Base-by-base conservation (phyloP, 331 rosid genomes). In the Arachis monticola region DNA sequence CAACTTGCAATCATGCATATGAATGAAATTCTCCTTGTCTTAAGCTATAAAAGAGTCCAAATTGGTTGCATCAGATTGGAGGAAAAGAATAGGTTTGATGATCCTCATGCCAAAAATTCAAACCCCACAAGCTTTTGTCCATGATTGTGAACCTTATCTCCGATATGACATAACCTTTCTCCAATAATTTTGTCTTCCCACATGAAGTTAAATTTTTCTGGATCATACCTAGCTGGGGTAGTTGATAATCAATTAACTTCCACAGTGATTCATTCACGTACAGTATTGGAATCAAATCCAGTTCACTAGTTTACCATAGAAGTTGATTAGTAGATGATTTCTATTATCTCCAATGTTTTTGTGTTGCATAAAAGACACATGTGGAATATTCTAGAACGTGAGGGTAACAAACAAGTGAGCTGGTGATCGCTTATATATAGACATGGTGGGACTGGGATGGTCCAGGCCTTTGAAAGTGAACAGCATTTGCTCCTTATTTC, bases 41-140 rank as follows among this genome's bases (percentile, higher is more conserved):
- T 87, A 53, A 71, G 76, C 81, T 67, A 66, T 51, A 85, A 90
- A 79, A 87, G 84, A 84, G 87, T 84, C 83, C 87, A 85, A 81
- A 55, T 40, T 69, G 70, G 41, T 75, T 81, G 84, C 72, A 78
- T 80, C 85, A 59, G 17, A 27, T 44, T 58, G 50, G 58, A 48
- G 50, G 47, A 17, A 59, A 8, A 12, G 10, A 32, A 44, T 63
- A 53, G 56, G 52, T 69, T 8, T 56, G n/a, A 40, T 48, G 56
- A 78, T 69, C 67, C 67, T 63, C 57, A 10, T 44, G 9, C 40
- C 5, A 52, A 7, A 64, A 65, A 27, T 68, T 80, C 73, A 81
- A 63, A 68, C 74, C 76, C 73, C 73, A 67, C 60, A 79, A 22
- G 52, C 32, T 74, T 74, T 72, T 81, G 73, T 70, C 76, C 63